Evolutionary conservation across 768 basidiomycete species (phyloP).

Genomic region (Panaeolus cyanescens): DNA sequence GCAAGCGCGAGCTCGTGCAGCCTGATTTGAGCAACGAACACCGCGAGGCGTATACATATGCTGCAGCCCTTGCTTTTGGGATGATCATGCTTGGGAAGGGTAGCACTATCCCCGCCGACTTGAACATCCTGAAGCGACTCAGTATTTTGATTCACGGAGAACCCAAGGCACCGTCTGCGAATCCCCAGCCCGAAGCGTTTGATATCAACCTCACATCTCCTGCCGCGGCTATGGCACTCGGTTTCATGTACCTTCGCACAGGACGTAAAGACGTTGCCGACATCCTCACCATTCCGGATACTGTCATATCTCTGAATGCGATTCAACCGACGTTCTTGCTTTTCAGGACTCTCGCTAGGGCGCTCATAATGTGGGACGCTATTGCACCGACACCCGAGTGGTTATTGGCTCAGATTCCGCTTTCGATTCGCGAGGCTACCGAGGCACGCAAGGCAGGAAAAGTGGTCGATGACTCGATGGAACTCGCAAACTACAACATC

Average conservation of each 20-base stretch:
- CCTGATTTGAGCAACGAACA: slow-evolving; percentile 87
- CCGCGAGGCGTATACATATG: slow-evolving; percentile 89
- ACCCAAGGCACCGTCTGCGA: slow-evolving; percentile 23
- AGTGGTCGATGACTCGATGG: slow-evolving; percentile 67
- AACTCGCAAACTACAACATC: slow-evolving; percentile 91
- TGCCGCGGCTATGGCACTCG: slow-evolving; percentile 87
- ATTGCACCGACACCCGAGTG: slow-evolving; percentile 76
- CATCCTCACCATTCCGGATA: slow-evolving; percentile 81
- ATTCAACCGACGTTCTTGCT: slow-evolving; percentile 89
- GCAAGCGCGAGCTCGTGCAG: slow-evolving; percentile 72
- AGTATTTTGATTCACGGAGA: slow-evolving; percentile 80
- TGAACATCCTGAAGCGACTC: slow-evolving; percentile 65
- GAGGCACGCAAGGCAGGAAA: slow-evolving; percentile 52
- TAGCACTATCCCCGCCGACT: slow-evolving; percentile 74
- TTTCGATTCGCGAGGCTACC: slow-evolving; percentile 60
- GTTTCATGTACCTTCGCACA: slow-evolving; percentile 90
- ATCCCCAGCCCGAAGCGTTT: slow-evolving; percentile 48
- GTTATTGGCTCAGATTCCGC: slow-evolving; percentile 71
- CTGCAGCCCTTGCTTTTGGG: slow-evolving; percentile 89
- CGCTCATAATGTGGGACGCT: slow-evolving; percentile 85
- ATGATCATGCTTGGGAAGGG: slow-evolving; percentile 97
- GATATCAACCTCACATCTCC: slow-evolving; percentile 92
- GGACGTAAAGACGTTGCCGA: slow-evolving; percentile 85
- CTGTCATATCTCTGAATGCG: slow-evolving; percentile 75
- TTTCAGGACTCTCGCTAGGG: slow-evolving; percentile 73